Conservation (phyloP, 148 eudicot species). For the Dysphania ambrosioides region DNA sequence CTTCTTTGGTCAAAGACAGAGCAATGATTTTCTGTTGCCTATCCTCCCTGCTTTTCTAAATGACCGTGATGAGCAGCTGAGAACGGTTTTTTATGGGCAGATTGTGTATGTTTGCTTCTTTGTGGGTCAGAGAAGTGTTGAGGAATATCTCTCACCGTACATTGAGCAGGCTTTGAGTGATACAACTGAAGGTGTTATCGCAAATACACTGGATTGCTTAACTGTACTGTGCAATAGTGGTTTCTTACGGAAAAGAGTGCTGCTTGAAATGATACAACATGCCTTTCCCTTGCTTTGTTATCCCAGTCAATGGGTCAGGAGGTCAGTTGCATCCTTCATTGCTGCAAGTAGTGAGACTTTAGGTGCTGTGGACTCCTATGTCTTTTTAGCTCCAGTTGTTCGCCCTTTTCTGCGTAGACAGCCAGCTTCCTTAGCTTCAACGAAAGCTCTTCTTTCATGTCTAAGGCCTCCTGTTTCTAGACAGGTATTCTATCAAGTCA, state of each 20-base stretch:
- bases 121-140: slow-evolving; percentile 97
- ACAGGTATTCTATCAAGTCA: slow-evolving; percentile 65
- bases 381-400: slow-evolving; percentile 77
- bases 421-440: slow-evolving; percentile 81
- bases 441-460: slow-evolving; percentile 71
- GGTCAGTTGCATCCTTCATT: slow-evolving; percentile 71
- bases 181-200: slow-evolving; percentile 81
- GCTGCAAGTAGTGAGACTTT: slow-evolving; percentile 84
- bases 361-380: slow-evolving; percentile 93
- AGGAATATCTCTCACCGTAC: slow-evolving; percentile 91
- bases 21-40: slow-evolving; percentile 81
- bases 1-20: slow-evolving; percentile 95
- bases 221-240: slow-evolving; percentile 68
- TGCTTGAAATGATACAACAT: slow-evolving; percentile 86
- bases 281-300: slow-evolving; percentile 83
- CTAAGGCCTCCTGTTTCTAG: slow-evolving; percentile 84
- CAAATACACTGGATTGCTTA: slow-evolving; percentile 85
- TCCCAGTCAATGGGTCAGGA: slow-evolving; percentile 95
- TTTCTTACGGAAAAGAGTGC: slow-evolving; percentile 67
- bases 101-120: slow-evolving; percentile 89
- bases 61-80: slow-evolving; percentile 87
- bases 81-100: slow-evolving; percentile 85
- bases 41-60: slow-evolving; percentile 95
- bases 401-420: slow-evolving; percentile 83
- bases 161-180: slow-evolving; percentile 92